Evolutionary conservation across 306 rosid species (phyloP), one percentile per base, ranked within the genome.

Genomic region (Cicer yamashitae): DNA sequence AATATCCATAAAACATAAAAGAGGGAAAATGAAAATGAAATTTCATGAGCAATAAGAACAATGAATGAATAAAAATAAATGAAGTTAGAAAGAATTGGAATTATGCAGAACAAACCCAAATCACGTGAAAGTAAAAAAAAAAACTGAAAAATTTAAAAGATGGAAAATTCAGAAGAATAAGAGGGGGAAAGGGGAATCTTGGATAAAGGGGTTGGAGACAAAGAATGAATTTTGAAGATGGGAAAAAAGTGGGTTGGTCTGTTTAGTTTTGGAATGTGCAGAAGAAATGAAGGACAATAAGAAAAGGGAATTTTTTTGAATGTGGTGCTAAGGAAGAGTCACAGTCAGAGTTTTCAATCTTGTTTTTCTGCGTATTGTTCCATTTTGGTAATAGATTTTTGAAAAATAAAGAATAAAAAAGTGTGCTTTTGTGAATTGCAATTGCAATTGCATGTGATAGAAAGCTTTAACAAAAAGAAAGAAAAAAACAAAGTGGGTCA

Each of bases 291-390:
- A 58, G 9, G 43, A 70, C 71, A 53, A 75, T 8, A 63, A 58
- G 81, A 70, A 70, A 68, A 71, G 84, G 67, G 88, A 76, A 70
- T 86, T 70, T 81, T 79, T 82, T 87, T 79, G 87, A 84, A 85
- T 5, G 75, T 13, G 71, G 89, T 70, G 92, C 76, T 25, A 12
- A 68, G 72, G 78, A 76, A 59, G 81, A 56, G 78, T 77, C 78
- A 54, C 75, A 22, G 56, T 76, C 82, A 81, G 53, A 61, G 46
- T 41, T 65, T 44, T 79, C 81, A 70, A 46, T 62, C 65, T 67
- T 67, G 47, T 75, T 45, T 75, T 60, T 75, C 61, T 82, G 73
- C 66, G 44, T 78, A 78, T 73, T 59, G 37, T 50, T 71, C 81
- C 62, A 63, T 75, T 62, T 43, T 51, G 44, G 58, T 57, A 30